These are phyloP conservation scores for Thraustochytrium sp. DNA, from an alignment of 352 stramenopile genomes.

Conservation along the genomic window DNA sequence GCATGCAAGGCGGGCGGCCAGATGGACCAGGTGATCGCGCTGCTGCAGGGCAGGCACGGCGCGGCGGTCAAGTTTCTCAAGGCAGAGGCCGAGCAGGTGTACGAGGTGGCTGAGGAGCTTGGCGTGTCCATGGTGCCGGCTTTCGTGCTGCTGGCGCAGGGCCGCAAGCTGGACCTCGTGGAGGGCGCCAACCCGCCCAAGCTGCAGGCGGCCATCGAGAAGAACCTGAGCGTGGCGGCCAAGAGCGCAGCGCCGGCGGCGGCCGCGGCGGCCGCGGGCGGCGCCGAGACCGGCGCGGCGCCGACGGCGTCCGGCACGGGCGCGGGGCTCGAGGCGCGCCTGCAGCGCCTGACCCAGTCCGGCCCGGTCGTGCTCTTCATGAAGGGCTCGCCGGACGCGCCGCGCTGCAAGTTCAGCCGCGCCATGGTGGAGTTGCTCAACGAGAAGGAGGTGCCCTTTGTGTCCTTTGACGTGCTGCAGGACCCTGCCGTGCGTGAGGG, in stretches of 20 bases:
- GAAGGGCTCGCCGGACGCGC: slow-evolving; percentile 87
- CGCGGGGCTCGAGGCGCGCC: slow-evolving; percentile 44
- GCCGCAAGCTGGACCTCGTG: slow-evolving; percentile 8
- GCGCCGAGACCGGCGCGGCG: not conserved
- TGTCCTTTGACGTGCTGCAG: slow-evolving; percentile 92
- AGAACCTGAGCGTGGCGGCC: slow-evolving; percentile 1
- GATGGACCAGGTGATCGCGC: slow-evolving; percentile 43
- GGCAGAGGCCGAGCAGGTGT: slow-evolving; percentile 69
- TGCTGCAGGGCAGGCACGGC: not conserved
- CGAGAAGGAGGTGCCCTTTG: slow-evolving; percentile 78
- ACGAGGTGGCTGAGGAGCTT: slow-evolving; percentile 73
- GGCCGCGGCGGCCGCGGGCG: not conserved
- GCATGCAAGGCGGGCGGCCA: slow-evolving; percentile 43
- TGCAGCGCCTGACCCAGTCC: slow-evolving; percentile 72
- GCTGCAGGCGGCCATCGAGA: slow-evolving; percentile 80
- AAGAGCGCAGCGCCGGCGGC: not conserved
- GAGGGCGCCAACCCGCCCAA: slow-evolving; percentile 67
- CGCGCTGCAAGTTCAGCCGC: slow-evolving; percentile 90
- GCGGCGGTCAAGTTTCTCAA: slow-evolving; percentile 43
- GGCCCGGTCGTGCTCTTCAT: slow-evolving; percentile 96
- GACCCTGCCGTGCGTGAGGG: slow-evolving; percentile 92
- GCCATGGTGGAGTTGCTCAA: slow-evolving; percentile 88
- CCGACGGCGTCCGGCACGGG: not conserved
- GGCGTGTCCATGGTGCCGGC: slow-evolving; percentile 72
- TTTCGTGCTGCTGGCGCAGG: slow-evolving; percentile 72